These are phyloP conservation scores for Trichoderma reesei DNA, from an alignment of 495 filamentous ascomycete genomes.

Conservation along the genomic window DNA sequence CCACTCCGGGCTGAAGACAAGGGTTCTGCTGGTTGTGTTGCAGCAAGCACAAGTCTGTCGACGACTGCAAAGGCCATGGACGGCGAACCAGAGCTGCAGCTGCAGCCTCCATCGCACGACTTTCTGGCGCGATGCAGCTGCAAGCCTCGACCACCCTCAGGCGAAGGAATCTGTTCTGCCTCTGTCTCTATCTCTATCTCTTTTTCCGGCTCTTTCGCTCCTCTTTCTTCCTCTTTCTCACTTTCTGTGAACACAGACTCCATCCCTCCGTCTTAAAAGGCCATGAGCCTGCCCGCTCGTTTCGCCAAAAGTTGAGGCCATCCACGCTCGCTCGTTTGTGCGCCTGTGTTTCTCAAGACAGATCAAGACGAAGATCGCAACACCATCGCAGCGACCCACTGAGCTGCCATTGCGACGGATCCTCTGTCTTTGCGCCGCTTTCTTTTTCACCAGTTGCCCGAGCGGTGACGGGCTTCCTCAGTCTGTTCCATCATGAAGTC, in stretches of 20 bases:
- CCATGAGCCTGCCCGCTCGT: not conserved
- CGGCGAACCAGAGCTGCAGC: not conserved
- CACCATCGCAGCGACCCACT: not conserved
- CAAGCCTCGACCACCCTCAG: not conserved
- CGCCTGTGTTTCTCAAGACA: not conserved
- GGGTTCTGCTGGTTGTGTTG: no score
- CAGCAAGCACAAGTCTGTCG: no score
- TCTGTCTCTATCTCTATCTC: no score
- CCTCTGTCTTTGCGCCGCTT: no score
- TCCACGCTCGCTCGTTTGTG: not conserved
- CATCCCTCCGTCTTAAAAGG: not conserved
- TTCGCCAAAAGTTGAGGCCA: not conserved
- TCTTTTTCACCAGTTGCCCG: no score
- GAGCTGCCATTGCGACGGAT: no score
- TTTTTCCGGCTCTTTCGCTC: not conserved
- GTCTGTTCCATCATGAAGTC: constrained; percentile 18
- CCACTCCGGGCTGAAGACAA: constrained; percentile 1
- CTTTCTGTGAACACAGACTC: no score
- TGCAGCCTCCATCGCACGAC: constrained; percentile 6
- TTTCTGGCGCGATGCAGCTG: not conserved
- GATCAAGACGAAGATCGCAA: not conserved
- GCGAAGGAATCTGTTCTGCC: no score
- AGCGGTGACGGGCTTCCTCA: not conserved
- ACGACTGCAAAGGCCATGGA: not conserved
- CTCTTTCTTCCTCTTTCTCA: not conserved